Conservation (phyloP, 1,284 basidiomycete species). For the Ustilago vetiveriae region DNA sequence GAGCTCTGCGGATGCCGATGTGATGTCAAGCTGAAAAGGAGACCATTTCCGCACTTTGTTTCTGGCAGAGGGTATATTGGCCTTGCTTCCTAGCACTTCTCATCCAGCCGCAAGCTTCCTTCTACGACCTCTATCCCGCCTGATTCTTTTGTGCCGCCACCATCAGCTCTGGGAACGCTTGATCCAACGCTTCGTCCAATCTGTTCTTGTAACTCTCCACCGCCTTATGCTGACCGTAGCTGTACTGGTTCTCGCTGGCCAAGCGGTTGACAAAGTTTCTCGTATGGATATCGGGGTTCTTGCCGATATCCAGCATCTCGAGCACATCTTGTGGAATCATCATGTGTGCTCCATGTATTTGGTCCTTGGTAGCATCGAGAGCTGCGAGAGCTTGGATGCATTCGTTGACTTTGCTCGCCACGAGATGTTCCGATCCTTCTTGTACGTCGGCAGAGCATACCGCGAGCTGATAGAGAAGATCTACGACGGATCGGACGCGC, state of each 20-base stretch:
- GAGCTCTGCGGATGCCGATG: too few relatives aligned
- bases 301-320: constrained; percentile 62
- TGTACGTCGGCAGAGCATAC: constrained; percentile 61
- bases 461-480: constrained; percentile 61
- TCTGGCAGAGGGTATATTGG: constrained; percentile 7
- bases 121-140: neutral
- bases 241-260: constrained; percentile 65
- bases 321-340: constrained; percentile 60
- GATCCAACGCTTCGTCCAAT: constrained; percentile 32
- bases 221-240: constrained; percentile 54
- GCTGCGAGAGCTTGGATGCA: constrained; percentile 54
- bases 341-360: constrained; percentile 42
- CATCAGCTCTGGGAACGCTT: constrained; percentile 37
- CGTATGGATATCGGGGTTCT: constrained; percentile 65
- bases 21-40: too few relatives aligned
- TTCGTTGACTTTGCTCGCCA: constrained; percentile 58
- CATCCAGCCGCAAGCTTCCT: too few relatives aligned
- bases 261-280: constrained; percentile 60
- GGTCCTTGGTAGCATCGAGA: constrained; percentile 49
- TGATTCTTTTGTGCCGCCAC: neutral
- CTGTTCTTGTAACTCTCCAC: constrained; percentile 32
- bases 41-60: too few relatives aligned
- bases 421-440: constrained; percentile 47
- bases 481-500: constrained; percentile 53
- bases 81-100: too few relatives aligned